phyloP scores from a whole-genome alignment of 306 rosid genomes.

The Carpinus viminea region DNA sequence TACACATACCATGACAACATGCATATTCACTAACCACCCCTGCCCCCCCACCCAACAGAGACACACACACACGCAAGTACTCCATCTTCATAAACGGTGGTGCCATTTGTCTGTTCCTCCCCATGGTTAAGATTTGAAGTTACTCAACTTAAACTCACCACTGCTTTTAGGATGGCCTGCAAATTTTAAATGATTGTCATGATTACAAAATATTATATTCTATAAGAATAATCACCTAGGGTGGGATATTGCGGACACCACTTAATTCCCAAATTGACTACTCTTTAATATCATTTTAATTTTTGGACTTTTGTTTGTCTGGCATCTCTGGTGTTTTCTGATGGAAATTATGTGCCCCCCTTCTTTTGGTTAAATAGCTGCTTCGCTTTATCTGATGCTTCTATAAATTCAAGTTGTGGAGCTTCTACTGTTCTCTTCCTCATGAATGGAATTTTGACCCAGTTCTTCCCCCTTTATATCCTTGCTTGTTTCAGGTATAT shows the following conservation, averaged over 20 bases:
- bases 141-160: neutral
- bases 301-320: neutral
- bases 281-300: neutral
- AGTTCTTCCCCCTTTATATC: conserved; percentile 13
- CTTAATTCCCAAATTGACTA: neutral
- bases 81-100: neutral
- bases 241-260: neutral
- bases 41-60: too few species aligned
- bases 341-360: neutral
- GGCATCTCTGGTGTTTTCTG: neutral
- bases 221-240: neutral
- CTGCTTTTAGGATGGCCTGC: too few species aligned
- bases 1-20: too few species aligned
- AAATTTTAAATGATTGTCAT: neutral
- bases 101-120: neutral
- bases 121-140: neutral
- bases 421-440: neutral
- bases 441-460: conserved; percentile 10
- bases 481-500: conserved; percentile 58
- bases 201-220: neutral
- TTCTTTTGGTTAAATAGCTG: neutral
- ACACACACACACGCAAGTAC: neutral
- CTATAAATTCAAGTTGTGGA: neutral
- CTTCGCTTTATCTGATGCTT: neutral
- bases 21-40: too few species aligned